Base-by-base conservation (phyloP, 2,329 filamentous ascomycete species). In the Epichloe typhina region DNA sequence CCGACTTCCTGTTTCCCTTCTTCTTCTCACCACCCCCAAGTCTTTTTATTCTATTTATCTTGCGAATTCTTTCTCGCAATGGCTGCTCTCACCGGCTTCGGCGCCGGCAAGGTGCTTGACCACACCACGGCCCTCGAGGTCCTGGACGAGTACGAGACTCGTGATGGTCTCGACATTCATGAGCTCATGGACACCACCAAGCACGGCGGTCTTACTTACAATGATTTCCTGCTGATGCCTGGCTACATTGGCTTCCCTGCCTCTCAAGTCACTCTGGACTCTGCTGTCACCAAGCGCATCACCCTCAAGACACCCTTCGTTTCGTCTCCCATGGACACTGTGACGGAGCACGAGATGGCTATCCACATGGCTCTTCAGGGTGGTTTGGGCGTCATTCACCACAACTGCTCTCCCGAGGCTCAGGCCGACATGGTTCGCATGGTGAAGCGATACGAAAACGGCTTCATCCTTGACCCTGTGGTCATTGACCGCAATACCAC, bases 351-450 rank as follows among this genome's bases (percentile, higher is more conserved):
- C 73, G 91, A 95, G 69, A 98, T 98, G 94, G 94, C 93, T 57
- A 97, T 98, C 62, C 88, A 96, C 73, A 95, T 94, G 79, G 88
- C 88, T 49, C 78, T 93, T 35, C 84, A 93, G 65, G 88, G 88
- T 61, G 88, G 88, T 63, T 76, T 94, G 17, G 88, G 93, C 72
- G 89, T 98, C 61, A 95, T 98, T 60, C 93, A 98, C 77, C 93
- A 98, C 80, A 98, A 98, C 77, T 98, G 93, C 79, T 93, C 90
- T n/a, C 80, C 90, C 33, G 88, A 97, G 31, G 87, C 88, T 51
- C 93, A 98, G 75, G 93, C 93, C 58, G 90, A 95, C 74, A 98
- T 98, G 93, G 88, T 98, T 59, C 82, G 88, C 70, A 97, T 96
- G 76, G 93, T 98, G 62, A 98, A 98, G 84, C 82, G 93, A 64